phyloP scores from a whole-genome alignment of 257 asterid species.

The Solanum habrochaites region DNA sequence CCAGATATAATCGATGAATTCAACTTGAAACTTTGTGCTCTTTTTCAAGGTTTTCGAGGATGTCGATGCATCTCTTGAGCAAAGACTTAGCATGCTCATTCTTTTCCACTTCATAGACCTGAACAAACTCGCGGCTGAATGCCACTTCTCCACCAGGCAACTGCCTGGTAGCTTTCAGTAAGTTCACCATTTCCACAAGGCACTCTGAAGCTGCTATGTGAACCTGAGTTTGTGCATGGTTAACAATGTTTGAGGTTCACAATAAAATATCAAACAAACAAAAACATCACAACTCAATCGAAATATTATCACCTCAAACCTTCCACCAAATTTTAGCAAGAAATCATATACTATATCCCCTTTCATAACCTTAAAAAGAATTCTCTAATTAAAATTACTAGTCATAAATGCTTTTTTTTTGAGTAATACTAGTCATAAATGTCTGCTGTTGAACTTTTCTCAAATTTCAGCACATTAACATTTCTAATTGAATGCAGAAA shows the following conservation, averaged over 20 bases:
- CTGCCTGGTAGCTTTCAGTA: constrained; percentile 19
- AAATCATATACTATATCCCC: not conserved
- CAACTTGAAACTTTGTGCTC: not conserved
- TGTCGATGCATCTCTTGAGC: constrained; percentile 55
- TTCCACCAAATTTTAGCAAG: not conserved
- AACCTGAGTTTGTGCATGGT: constrained; percentile 40
- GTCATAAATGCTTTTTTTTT: not conserved
- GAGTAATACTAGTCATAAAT: not conserved
- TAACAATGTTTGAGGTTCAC: not conserved
- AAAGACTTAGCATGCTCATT: constrained; percentile 75
- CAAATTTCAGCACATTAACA: not conserved
- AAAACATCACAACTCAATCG: not conserved
- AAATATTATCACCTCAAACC: not conserved
- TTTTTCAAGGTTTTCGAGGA: constrained; percentile 28
- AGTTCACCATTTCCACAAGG: constrained; percentile 47
- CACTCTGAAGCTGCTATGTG: constrained; percentile 83
- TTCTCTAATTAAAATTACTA: not conserved
- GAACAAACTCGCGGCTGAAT: constrained; percentile 48
- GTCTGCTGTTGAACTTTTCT: not conserved
- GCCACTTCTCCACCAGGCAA: constrained; percentile 22
- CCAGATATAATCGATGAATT: not conserved
- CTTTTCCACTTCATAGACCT: constrained; percentile 51
- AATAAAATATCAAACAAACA: not conserved
- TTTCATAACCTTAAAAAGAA: not conserved
- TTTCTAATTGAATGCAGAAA: not conserved